phyloP scores from a whole-genome alignment of 352 stramenopile genomes.

The Globisporangium paroecandrum region DNA sequence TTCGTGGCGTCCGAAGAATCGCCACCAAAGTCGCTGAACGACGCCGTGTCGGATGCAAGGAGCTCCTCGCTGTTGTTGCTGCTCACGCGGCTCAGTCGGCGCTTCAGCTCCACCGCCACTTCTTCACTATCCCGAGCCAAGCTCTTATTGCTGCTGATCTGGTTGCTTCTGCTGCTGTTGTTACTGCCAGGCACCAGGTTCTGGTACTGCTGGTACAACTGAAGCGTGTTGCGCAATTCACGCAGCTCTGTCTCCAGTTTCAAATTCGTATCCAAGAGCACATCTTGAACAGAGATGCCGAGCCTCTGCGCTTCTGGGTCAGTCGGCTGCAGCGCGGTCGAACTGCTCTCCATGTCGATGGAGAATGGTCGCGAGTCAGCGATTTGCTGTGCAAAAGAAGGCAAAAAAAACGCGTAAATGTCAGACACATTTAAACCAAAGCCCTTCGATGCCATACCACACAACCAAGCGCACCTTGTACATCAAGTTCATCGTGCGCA shows the following conservation, averaged over 20 bases:
- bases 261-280: constrained; percentile 55
- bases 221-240: constrained; percentile 26
- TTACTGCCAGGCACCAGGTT: neutral
- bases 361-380: constrained; percentile 51
- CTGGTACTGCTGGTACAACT: constrained; percentile 12
- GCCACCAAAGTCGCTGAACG: constrained; percentile 17
- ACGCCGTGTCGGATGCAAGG: constrained; percentile 19
- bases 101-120: constrained; percentile 26
- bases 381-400: constrained; percentile 35
- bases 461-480: constrained; percentile 40
- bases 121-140: constrained; percentile 24
- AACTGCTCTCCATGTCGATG: constrained; percentile 17
- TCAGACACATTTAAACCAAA: neutral
- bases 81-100: constrained; percentile 24
- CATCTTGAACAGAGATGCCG: constrained; percentile 42
- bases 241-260: constrained; percentile 43
- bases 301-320: constrained; percentile 23
- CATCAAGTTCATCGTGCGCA: constrained; percentile 59
- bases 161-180: constrained; percentile 19
- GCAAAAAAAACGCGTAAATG: neutral
- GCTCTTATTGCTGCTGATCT: constrained; percentile 1
- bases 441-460: neutral
- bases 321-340: constrained; percentile 18
- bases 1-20: constrained; percentile 24
- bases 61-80: constrained; percentile 30